Conservation (phyloP, 2,329 filamentous ascomycete genomes). For the Penicillium griseofulvum region DNA sequence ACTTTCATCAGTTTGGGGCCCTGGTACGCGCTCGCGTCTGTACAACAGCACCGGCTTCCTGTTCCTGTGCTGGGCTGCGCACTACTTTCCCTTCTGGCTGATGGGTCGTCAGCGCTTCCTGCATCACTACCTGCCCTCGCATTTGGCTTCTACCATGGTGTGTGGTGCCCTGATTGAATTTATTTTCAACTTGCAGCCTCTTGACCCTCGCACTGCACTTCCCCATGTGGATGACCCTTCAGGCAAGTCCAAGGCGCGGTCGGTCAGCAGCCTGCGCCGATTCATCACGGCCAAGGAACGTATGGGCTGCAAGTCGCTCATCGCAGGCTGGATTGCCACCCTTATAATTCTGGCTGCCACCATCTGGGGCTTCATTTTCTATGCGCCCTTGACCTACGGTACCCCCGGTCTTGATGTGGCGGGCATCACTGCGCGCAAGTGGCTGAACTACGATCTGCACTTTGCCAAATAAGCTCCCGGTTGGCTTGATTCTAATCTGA, state of each 20-base stretch:
- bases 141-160: conserved; percentile 85
- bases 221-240: conserved; percentile 47
- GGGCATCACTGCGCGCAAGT: conserved; percentile 80
- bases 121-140: conserved; percentile 94
- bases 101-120: conserved; percentile 98
- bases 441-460: conserved; percentile 95
- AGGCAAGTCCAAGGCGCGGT: conserved; percentile 41
- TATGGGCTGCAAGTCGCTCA: conserved; percentile 72
- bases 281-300: conserved; percentile 79
- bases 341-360: conserved; percentile 66
- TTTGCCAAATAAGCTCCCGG: conserved; percentile 77
- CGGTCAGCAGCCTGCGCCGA: conserved; percentile 43
- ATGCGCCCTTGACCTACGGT: conserved; percentile 91
- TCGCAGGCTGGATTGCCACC: conserved; percentile 75
- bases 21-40: conserved; percentile 83
- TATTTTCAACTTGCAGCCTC: conserved; percentile 85
- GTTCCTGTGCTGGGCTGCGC: conserved; percentile 95
- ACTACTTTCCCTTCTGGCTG: conserved; percentile 95
- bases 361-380: conserved; percentile 83
- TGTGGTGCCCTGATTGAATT: conserved; percentile 92
- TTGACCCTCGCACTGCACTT: conserved; percentile 43
- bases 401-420: conserved; percentile 81
- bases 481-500: not conserved
- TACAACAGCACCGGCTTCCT: conserved; percentile 99
- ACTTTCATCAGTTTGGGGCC: conserved; percentile 39